Base-by-base conservation (phyloP, 352 stramenopile genomes). In the Globisporangium lucens region DNA sequence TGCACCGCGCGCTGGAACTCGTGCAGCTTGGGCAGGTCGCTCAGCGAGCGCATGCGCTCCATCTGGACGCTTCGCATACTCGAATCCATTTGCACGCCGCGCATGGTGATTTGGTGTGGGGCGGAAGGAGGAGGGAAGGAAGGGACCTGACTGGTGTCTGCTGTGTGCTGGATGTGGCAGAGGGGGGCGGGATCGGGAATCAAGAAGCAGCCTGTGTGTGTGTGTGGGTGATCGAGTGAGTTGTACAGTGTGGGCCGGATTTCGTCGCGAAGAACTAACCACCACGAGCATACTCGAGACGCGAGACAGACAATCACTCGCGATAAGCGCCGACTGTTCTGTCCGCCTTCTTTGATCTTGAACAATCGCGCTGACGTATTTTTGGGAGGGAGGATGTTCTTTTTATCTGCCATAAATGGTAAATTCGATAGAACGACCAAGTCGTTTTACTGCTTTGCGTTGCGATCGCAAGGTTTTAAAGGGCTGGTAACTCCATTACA, bases 1-100 rank as follows among this genome's bases (percentile, higher is more conserved):
- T 84, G 75, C 52, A 93, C 84, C 17, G 86, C 87, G 52, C 78
- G 67, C 70, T 91, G 82, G 10, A 94, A 81, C 53, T 87, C 83
- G 55, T 85, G 73, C 49, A 94, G 70, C 22, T 74, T 73, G 22
- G 87, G 85, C n/a, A 93, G 69, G 35, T 91, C 83, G 52, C 56
- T 73, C 17, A 69, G 56, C 33, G 64, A 69, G 43, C 64, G 64
- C 56, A 69, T 69, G 56, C 64, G 64, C 56, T 69, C 64, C 27
- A 69, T 56, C 56, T 69, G 64, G 33, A 64, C 29, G 33, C 56
- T 63, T 8, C 57, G 64, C 64, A 55, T 65, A 33, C 8, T 51
- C 55, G 55, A 43, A n/a, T 61, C 55, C 55, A 46, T 61, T 22
- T 61, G 55, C 35, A n/a, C 20, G 30, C 29, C 55, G 30, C 55